A percentile compares a stretch with the other conserved stretches of the same genome.
phyloP scores from a whole-genome alignment of 768 basidiomycete species.

The Gymnopilus dilepis region DNA sequence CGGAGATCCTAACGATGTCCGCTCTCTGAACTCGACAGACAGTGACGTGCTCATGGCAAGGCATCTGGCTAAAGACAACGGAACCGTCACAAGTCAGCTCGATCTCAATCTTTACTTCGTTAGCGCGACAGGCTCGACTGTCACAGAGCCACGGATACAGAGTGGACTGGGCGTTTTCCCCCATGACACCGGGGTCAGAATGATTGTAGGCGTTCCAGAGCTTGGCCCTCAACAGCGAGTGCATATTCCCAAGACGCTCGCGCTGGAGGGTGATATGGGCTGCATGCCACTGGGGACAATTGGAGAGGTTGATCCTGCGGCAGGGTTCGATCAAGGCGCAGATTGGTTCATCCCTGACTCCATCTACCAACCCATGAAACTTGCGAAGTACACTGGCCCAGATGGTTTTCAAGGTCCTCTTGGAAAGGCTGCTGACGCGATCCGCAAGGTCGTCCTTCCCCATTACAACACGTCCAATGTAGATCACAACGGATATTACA shows the following conservation, averaged over 20 bases:
- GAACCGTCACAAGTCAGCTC: not conserved
- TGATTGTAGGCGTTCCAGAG: slow-evolving; percentile 25
- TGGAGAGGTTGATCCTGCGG: slow-evolving; percentile 7
- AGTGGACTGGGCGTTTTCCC: slow-evolving; percentile 25
- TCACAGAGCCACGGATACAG: slow-evolving; percentile 19
- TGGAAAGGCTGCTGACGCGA: slow-evolving; percentile 21
- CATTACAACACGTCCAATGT: slow-evolving; percentile 27
- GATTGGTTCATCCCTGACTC: not conserved
- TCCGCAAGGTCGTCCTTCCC: slow-evolving; percentile 23
- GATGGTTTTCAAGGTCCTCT: slow-evolving; percentile 25
- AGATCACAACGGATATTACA: slow-evolving; percentile 13
- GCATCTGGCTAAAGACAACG: slow-evolving; percentile 14
- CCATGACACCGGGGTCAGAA: slow-evolving; percentile 20
- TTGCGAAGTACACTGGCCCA: slow-evolving; percentile 13
- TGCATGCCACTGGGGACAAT: slow-evolving; percentile 26
- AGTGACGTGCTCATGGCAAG: slow-evolving; percentile 29
- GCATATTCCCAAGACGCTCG: slow-evolving; percentile 23
- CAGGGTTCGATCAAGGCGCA: slow-evolving; percentile 11
- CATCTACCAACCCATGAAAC: not conserved
- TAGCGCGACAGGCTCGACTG: slow-evolving; percentile 13
- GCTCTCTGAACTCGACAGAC: slow-evolving; percentile 28
- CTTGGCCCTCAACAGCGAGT: slow-evolving; percentile 16
- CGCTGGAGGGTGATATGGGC: slow-evolving; percentile 26
- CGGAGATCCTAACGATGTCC: slow-evolving; percentile 22
- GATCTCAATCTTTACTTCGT: slow-evolving; percentile 1